Evolutionary conservation across 495 filamentous ascomycete genomes (phyloP), one percentile per base, ranked within the genome.

Genomic region (Penicillium canariense): DNA sequence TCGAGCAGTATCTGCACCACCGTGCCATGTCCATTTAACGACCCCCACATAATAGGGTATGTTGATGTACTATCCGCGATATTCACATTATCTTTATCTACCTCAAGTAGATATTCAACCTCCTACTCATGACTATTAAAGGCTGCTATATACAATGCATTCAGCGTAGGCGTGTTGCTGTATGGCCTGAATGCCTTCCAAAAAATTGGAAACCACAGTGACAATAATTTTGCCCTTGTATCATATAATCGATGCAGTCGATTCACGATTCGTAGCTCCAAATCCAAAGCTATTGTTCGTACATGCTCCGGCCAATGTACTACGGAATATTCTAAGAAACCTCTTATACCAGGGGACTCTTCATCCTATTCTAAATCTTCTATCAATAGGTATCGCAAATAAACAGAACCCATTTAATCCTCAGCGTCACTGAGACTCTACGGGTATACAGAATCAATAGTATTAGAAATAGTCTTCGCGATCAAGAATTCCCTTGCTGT

Each of bases 401-500:
- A 66, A 12, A 66, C 55, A 20, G 30, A 2, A 26, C 51, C 40
- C 48, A 66, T 52, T 18, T 49, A 48, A 35, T 42, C n/a, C 28
- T 68, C 54, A 1, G 62, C 28, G 20, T 61, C 57, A 12, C 5
- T 48, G 1, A 54, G 14, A 34, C 39, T 48, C 35, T 52, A 52
- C 15, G 36, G 56, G 34, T 56, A 60, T 45, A 51, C 14, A 32
- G 4, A 46, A 20, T 39, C 40, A n/a, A 48, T 11, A 51, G 30
- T 35, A 12, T 15, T 39, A 23, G 42, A 30, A 48, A 11, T 44
- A 23, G n/a, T 42, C 38, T 59, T 44, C 1, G 18, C 22, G 4
- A 57, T 39, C 15, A 69, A 42, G 50, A 66, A 72, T 22, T 72
- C 68, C 17, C 59, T 67, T 0, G 60, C 69, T 25, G 66, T 70